These are phyloP conservation scores for Begonia peltatifolia DNA, from an alignment of 306 rosid species.

Conservation along the genomic window DNA sequence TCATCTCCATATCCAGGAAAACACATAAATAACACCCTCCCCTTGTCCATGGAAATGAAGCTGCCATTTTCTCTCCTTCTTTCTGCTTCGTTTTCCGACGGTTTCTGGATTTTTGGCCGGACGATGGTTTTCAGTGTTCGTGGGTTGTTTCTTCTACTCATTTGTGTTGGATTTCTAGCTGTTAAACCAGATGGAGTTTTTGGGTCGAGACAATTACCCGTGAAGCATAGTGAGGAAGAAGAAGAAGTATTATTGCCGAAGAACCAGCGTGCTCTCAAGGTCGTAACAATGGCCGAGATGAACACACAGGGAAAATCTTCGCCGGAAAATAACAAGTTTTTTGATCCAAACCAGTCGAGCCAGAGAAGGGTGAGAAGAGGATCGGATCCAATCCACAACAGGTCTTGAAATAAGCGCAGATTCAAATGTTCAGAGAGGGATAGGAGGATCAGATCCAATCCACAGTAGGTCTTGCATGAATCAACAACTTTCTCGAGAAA, in stretches of 20 bases:
- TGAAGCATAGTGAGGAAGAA: conserved; percentile 6
- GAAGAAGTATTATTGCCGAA: conserved; percentile 16
- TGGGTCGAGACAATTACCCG: too few species aligned
- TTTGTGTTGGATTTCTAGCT: conserved; percentile 44
- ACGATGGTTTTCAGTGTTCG: conserved; percentile 43
- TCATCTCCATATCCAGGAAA: conserved; percentile 21
- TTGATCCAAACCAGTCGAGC: conserved; percentile 69
- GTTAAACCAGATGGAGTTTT: conserved; percentile 19
- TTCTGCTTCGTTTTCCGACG: too few species aligned
- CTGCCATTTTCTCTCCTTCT: too few species aligned
- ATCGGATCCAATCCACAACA: conserved; percentile 95
- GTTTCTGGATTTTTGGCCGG: neutral
- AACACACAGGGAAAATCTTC: conserved; percentile 29
- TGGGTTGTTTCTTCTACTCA: conserved; percentile 33
- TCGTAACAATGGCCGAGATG: conserved; percentile 20
- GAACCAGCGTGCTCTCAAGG: conserved; percentile 26
- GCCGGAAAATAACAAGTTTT: conserved; percentile 16
- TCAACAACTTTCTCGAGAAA: too few species aligned
- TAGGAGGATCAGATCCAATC: too few species aligned
- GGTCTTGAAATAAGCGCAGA: conserved; percentile 16
- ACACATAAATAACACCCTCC: conserved; percentile 41
- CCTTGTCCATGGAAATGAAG: conserved; percentile 39
- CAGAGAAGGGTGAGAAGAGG: conserved; percentile 74
- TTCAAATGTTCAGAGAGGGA: too few species aligned
- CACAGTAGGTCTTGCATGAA: too few species aligned